Percentiles rank a stretch among this genome's conserved stretches.
These are phyloP conservation scores for Alternaria angustiovoidea DNA, from an alignment of 2,329 filamentous ascomycete genomes.

Conservation along the genomic window DNA sequence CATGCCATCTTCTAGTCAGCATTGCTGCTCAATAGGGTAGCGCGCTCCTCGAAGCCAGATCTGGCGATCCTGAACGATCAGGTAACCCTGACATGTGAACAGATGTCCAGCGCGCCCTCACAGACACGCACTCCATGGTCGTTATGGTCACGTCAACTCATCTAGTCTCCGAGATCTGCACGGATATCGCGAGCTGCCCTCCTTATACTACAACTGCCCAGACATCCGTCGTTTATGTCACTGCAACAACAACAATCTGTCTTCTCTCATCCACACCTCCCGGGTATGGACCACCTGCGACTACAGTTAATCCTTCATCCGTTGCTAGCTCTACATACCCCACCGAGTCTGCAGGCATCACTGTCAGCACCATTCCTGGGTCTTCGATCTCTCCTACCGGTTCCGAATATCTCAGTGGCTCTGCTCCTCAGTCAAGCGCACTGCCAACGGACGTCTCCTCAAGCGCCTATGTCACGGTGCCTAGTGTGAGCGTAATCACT, in stretches of 20 bases:
- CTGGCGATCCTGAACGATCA: background rate
- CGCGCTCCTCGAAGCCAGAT: background rate
- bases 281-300: conserved; percentile 18
- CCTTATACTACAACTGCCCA: conserved; percentile 44
- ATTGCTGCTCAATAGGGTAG: background rate
- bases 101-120: conserved; percentile 25
- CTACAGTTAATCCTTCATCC: conserved; percentile 10
- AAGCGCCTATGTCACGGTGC: conserved; percentile 1
- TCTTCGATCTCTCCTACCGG: conserved; percentile 2
- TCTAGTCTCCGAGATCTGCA: conserved; percentile 53
- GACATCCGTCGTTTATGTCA: conserved; percentile 49
- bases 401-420: conserved; percentile 8
- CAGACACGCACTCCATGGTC: conserved; percentile 47
- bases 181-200: conserved; percentile 48
- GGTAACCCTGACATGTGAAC: conserved; percentile 13
- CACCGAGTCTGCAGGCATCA: conserved; percentile 3
- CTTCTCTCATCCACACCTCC: conserved; percentile 34
- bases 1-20: background rate
- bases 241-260: conserved; percentile 55
- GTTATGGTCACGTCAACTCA: conserved; percentile 51
- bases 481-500: background rate
- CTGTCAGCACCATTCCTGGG: conserved; percentile 17
- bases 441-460: conserved; percentile 7
- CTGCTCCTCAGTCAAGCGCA: conserved; percentile 17
- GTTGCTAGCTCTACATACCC: conserved; percentile 16